Base-by-base conservation (phyloP, 306 rosid genomes). In the Quercus glauca region DNA sequence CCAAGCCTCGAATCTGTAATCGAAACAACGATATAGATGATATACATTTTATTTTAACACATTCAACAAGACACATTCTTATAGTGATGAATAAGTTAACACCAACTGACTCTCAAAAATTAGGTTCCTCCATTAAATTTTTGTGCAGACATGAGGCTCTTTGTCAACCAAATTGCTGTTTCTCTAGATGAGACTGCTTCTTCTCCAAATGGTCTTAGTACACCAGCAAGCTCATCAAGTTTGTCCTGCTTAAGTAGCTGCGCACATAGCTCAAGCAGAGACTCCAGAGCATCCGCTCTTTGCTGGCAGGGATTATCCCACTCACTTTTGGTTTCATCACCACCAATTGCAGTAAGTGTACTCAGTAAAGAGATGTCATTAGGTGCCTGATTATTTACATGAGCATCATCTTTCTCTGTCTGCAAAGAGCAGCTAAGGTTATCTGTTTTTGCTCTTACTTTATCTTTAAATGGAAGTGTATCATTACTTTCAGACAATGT, bases 151-250 rank as follows among this genome's bases (percentile, higher is more conserved):
- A 92, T 72, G 33, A 94, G 94, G 84, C 93, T 92, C 83, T 94
- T 90, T 68, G 98, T 89, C 79, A 94, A 88, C 96, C 90, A 94
- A 65, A 92, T 90, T 4, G 98, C 97, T 60, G 98, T 94, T 81
- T 94, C 97, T 88, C 98, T 90, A 12, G 98, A 94, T 2, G 98
- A 94, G 45, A 88, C 94, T 2, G 92, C 75, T 15, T 92, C 98
- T 86, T 83, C 94, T 37, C 96, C 98, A 21, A 94, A 94, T 6
- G 98, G 98, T 84, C 82, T 84, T 68, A 94, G 89, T 63, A 94
- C 96, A 51, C 96, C 94, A 12, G 94, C 91, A 61, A 94, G 97
- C 86, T 94, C 98, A 61, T 87, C 98, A 28, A 92, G 89, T 65
- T 94, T 92, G 59, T 93, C 97, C 85, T 94, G 96, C 86, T 90